These are phyloP conservation scores for Manihot esculenta DNA, from an alignment of 441 rosid species.

Conservation along the genomic window DNA sequence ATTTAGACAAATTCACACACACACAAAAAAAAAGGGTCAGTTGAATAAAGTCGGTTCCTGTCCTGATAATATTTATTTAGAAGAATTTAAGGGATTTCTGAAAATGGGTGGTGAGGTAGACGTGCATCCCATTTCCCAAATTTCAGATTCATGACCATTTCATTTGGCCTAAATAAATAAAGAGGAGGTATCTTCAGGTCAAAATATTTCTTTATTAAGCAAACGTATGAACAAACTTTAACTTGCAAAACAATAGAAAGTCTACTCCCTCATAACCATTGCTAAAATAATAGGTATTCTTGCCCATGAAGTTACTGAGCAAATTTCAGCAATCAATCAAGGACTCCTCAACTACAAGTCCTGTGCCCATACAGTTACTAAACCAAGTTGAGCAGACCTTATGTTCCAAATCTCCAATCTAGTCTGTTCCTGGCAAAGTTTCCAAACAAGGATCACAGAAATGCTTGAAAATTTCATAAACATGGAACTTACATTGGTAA, in stretches of 20 bases:
- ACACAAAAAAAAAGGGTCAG: background rate
- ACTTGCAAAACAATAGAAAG: background rate
- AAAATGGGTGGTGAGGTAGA: conserved; percentile 23
- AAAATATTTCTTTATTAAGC: conserved; percentile 17
- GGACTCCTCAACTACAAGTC: background rate
- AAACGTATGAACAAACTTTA: conserved; percentile 16
- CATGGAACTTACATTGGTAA: conserved; percentile 31
- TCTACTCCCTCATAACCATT: background rate
- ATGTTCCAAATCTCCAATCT: background rate
- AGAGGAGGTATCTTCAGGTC: background rate
- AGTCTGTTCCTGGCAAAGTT: background rate
- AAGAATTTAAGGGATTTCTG: background rate
- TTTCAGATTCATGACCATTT: background rate
- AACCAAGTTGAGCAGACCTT: background rate
- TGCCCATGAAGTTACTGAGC: background rate
- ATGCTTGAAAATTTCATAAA: background rate
- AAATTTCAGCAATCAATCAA: conserved; percentile 7
- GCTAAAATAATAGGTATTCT: background rate
- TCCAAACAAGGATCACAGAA: background rate
- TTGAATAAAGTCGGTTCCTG: background rate
- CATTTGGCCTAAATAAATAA: background rate
- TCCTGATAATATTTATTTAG: background rate
- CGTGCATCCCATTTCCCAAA: conserved; percentile 43
- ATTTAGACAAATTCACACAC: background rate
- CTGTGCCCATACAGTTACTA: conserved; percentile 17